These are phyloP conservation scores for Quercus cerris DNA, from an alignment of 306 rosid genomes.

Conservation along the genomic window DNA sequence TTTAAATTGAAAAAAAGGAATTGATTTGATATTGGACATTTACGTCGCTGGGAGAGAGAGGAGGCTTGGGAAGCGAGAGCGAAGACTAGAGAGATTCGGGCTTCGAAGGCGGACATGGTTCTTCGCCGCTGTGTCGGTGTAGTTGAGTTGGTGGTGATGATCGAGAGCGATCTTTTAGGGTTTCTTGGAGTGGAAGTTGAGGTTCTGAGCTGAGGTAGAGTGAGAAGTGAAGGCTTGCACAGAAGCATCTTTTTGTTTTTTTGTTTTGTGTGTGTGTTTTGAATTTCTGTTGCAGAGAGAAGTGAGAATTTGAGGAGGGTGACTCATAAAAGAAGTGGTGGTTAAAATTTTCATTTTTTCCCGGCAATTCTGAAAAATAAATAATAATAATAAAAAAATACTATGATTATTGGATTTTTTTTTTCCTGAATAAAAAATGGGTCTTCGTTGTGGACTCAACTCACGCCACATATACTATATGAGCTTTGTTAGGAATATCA, in stretches of 20 bases:
- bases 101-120: conserved; percentile 59
- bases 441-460: rapidly evolving
- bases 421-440: too few relatives aligned
- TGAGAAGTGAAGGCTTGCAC: conserved; percentile 21
- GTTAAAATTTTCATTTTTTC: not conserved
- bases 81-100: conserved; percentile 72
- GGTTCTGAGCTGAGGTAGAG: conserved; percentile 16
- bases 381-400: not conserved
- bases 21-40: conserved; percentile 15
- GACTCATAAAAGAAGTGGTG: not conserved
- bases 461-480: rapidly evolving
- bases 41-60: conserved; percentile 73
- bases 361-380: conserved; percentile 9
- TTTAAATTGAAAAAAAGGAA: not conserved
- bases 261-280: not conserved
- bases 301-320: not conserved
- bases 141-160: conserved; percentile 36
- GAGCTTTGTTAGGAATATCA: rapidly evolving
- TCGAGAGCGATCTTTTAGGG: conserved; percentile 18
- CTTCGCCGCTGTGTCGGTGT: conserved; percentile 32
- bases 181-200: conserved; percentile 11
- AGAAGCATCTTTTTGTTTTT: conserved; percentile 24
- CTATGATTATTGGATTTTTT: too few relatives aligned
- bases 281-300: conserved; percentile 3
- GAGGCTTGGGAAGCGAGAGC: conserved; percentile 80